A percentile compares a stretch with the other conserved stretches of the same genome.
phyloP scores from a whole-genome alignment of 2,329 filamentous ascomycete species.

The Ophiostoma angusticollis region DNA sequence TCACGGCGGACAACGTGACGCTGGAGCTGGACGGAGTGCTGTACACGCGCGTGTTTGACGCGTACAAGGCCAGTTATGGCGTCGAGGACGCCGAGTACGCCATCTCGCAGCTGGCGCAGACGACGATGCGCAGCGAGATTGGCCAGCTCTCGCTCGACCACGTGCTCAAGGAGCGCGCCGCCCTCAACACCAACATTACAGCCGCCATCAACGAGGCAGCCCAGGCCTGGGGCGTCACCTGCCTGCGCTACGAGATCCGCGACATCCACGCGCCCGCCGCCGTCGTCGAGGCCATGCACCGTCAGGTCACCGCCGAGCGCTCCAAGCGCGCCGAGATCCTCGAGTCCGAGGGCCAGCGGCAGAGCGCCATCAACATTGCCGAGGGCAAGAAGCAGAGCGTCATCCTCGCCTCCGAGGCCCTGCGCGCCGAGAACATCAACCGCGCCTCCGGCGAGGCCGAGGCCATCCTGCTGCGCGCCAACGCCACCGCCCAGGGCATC shows the following conservation, averaged over 20 bases:
- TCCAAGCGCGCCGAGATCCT: slow-evolving; percentile 96
- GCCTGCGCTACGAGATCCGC: slow-evolving; percentile 91
- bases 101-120: slow-evolving; percentile 94
- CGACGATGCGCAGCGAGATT: slow-evolving; percentile 97
- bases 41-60: slow-evolving; percentile 92
- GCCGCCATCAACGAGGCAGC: slow-evolving; percentile 96
- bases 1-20: slow-evolving; percentile 97
- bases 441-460: slow-evolving; percentile 84
- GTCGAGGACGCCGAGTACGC: slow-evolving; percentile 98
- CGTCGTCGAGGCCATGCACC: slow-evolving; percentile 95
- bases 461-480: slow-evolving; percentile 73
- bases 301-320: slow-evolving; percentile 92
- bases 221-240: slow-evolving; percentile 92
- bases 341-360: slow-evolving; percentile 90
- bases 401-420: slow-evolving; percentile 85
- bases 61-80: slow-evolving; percentile 96
- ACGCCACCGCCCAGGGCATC: slow-evolving; percentile 77
- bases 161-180: slow-evolving; percentile 91
- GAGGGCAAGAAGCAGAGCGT: slow-evolving; percentile 96
- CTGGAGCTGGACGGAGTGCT: slow-evolving; percentile 90
- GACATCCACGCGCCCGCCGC: slow-evolving; percentile 93
- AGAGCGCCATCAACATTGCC: slow-evolving; percentile 97
- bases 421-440: slow-evolving; percentile 87
- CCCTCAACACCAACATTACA: slow-evolving; percentile 97
- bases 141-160: slow-evolving; percentile 93